Evolutionary conservation across 148 eudicot species (phyloP).

Genomic region (Rhododendron ferrugineum): DNA sequence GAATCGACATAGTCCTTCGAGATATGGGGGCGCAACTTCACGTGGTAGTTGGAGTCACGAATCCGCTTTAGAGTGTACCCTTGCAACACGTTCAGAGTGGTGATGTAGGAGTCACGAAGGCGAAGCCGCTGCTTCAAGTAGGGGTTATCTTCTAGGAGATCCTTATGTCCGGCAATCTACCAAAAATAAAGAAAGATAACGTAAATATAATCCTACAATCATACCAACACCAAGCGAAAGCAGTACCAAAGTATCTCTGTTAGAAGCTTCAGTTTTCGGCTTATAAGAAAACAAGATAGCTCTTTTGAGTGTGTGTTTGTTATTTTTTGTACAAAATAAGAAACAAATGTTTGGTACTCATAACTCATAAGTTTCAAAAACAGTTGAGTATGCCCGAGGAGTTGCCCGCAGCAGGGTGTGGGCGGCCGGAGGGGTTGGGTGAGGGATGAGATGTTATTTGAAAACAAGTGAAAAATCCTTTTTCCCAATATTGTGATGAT

Average conservation of each 20-base stretch:
- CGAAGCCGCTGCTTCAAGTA: conserved; percentile 82
- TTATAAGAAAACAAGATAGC: neutral
- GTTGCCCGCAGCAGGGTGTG: neutral
- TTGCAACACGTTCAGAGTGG: conserved; percentile 80
- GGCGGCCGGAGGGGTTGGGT: neutral
- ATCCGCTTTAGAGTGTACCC: conserved; percentile 84
- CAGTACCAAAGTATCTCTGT: neutral
- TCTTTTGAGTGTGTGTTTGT: neutral
- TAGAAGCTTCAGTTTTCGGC: neutral
- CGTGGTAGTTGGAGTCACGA: conserved; percentile 74
- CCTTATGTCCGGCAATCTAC: conserved; percentile 92
- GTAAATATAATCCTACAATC: neutral
- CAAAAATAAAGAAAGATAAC: neutral
- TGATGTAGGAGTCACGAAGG: conserved; percentile 87
- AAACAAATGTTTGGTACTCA: neutral
- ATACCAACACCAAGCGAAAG: conserved; percentile 2
- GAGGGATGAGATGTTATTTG: neutral
- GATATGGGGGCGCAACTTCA: conserved; percentile 74
- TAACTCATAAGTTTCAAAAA: neutral
- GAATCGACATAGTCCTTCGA: conserved; percentile 70
- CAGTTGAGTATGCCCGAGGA: neutral
- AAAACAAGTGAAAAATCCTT: neutral
- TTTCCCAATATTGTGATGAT: neutral
- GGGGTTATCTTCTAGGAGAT: conserved; percentile 79
- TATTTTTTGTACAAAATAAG: neutral